Conservation (phyloP, 495 filamentous ascomycete genomes). For the Friedmanniomyces endolithicus region DNA sequence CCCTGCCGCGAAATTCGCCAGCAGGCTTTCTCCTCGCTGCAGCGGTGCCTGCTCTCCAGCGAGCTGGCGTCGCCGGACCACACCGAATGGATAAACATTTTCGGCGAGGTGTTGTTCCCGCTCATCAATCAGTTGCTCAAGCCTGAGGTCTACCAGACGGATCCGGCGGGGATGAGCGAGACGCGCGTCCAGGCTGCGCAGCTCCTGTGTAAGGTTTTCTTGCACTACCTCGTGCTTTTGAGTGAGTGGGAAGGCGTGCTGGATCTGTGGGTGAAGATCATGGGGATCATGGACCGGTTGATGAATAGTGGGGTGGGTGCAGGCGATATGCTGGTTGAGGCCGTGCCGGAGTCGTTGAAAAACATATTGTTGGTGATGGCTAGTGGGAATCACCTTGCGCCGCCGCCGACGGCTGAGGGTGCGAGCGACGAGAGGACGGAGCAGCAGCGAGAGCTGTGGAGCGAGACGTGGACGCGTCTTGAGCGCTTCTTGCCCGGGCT, state of each 20-base stretch:
- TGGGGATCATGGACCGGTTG: constrained; percentile 88
- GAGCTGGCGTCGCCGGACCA: constrained; percentile 67
- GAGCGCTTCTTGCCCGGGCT: constrained; percentile 82
- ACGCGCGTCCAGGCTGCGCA: constrained; percentile 86
- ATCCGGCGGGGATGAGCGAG: constrained; percentile 88
- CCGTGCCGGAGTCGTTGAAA: constrained; percentile 88
- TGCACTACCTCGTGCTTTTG: constrained; percentile 81
- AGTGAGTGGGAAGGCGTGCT: constrained; percentile 84
- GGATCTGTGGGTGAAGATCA: constrained; percentile 80
- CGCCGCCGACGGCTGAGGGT: constrained; percentile 1
- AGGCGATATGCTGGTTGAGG: constrained; percentile 52
- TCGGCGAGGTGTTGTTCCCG: constrained; percentile 90
- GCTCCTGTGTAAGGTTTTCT: constrained; percentile 84
- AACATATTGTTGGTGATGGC: constrained; percentile 96
- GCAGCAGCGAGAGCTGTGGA: constrained; percentile 51
- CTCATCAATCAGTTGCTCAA: constrained; percentile 79
- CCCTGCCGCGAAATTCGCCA: constrained; percentile 89
- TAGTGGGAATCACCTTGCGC: constrained; percentile 67
- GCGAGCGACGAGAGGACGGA: constrained; percentile 30
- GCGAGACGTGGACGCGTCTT: constrained; percentile 75
- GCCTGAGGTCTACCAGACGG: constrained; percentile 87
- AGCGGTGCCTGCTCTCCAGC: constrained; percentile 70
- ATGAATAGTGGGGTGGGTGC: constrained; percentile 67
- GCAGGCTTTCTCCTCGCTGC: constrained; percentile 74
- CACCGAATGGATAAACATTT: constrained; percentile 88